phyloP scores from a whole-genome alignment of 441 rosid genomes.

The Euphorbia celastroides region DNA sequence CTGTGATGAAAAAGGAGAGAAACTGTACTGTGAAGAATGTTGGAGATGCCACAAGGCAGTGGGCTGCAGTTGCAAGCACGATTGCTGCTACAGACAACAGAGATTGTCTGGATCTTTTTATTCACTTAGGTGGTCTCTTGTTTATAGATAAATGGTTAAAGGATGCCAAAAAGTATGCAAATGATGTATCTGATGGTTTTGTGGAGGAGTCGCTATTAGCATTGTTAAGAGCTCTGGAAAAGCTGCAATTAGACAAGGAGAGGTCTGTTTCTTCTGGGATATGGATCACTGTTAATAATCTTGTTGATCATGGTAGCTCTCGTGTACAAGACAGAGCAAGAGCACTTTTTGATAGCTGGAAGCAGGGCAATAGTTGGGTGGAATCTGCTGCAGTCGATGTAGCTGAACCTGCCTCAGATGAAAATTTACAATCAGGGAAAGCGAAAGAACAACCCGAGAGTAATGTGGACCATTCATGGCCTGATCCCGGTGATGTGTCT shows the following conservation, averaged over 20 bases:
- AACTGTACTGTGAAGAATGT: conserved; percentile 52
- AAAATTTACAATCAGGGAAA: conserved; percentile 30
- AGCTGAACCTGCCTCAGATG: conserved; percentile 32
- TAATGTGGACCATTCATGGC: conserved; percentile 30
- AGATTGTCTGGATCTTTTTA: conserved; percentile 91
- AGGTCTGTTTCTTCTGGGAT: conserved; percentile 77
- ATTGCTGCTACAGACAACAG: conserved; percentile 75
- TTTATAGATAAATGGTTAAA: conserved; percentile 76
- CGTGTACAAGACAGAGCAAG: conserved; percentile 70
- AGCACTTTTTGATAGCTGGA: conserved; percentile 61
- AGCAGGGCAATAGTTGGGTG: conserved; percentile 32
- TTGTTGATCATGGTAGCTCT: conserved; percentile 59
- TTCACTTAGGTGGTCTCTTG: conserved; percentile 73
- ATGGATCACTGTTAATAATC: conserved; percentile 57
- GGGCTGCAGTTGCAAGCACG: conserved; percentile 88
- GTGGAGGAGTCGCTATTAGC: conserved; percentile 73
- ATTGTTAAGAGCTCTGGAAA: conserved; percentile 66
- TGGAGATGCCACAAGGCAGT: conserved; percentile 79
- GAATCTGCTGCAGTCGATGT: conserved; percentile 33
- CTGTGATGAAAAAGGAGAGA: conserved; percentile 70
- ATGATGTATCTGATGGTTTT: conserved; percentile 42
- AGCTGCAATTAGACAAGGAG: conserved; percentile 59
- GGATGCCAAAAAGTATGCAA: conserved; percentile 48
- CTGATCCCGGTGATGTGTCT: conserved; percentile 28
- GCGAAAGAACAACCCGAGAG: conserved; percentile 34